Base-by-base conservation (phyloP, 225 moss, liverwort and hornwort genomes). In the Neckera pumila region DNA sequence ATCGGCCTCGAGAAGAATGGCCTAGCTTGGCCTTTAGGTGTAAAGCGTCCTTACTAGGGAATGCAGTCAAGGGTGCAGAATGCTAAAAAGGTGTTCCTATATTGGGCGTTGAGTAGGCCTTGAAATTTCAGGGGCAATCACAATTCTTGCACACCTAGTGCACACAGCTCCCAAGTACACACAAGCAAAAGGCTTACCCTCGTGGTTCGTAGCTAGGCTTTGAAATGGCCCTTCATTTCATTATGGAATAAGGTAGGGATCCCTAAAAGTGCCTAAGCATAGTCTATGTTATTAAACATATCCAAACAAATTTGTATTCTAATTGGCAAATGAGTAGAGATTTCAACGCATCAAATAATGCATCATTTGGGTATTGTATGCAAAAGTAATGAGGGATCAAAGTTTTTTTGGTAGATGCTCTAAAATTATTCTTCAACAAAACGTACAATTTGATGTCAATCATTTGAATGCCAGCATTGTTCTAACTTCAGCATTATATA, bases 191-290 rank as follows among this genome's bases (percentile, higher is more conserved):
- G 25, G 25, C 40, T 45, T 10, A 23, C 14, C 7, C 6, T 70
- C 1, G 0, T 22, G 1, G 8, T 25, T 8, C 45, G 45, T 45
- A 71, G 1, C 2, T 42, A 15, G 43, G 16, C 27, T 42, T 43
- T 16, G 25, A 71, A 71, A 2, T 71, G 49, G 49, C 4, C 16
- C 19, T 75, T 75, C 31, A 47, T 47, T 47, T 75, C 10, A 74
- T 30, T 74, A 30, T 18, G 6, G 18, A 31, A 33, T 5, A 13
- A 73, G 9, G 17, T 11, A 73, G 10, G 6, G 3, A 17, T 10
- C 17, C 0, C 17, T 45, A 73, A 45, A 73, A 73, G 5, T 5
- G 3, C 1, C 11, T 40, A 0, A 0, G 2, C 17, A 6, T 3
- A 30, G 0, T 28, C 11, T 73, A 6, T 30, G 30, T 17, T 73